A percentile compares a stretch with the other conserved stretches of the same genome.
Evolutionary conservation across 805 yeast genomes (phyloP).

Genomic region (Starmera quercuum): DNA sequence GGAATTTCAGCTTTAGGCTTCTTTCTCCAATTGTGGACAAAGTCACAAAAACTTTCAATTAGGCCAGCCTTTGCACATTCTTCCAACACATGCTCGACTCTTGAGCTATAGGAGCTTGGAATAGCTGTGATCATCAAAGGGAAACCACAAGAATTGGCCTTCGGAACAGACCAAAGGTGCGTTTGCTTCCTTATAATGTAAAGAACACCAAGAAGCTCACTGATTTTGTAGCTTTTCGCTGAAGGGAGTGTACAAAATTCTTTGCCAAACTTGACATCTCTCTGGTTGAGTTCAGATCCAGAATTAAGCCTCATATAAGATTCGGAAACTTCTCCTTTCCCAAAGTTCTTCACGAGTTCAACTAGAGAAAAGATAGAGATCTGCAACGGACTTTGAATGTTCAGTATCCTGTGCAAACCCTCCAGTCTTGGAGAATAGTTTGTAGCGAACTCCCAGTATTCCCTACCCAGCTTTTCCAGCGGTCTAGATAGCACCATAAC

Average conservation of each 20-base stretch:
- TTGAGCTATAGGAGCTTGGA: conserved; percentile 31
- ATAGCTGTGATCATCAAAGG: conserved; percentile 37
- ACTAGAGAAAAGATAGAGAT: conserved; percentile 19
- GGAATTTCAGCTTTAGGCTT: neutral
- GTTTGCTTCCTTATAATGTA: conserved; percentile 43
- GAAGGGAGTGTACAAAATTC: too few relatives aligned
- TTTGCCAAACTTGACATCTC: too few relatives aligned
- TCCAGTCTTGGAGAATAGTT: neutral
- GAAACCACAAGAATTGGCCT: conserved; percentile 24
- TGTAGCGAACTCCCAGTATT: neutral
- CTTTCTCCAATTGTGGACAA: conserved; percentile 7
- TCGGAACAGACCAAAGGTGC: conserved; percentile 34
- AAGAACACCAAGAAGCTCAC: conserved; percentile 20
- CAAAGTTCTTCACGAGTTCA: conserved; percentile 5
- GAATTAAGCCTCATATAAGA: too few relatives aligned
- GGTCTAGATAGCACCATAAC: neutral
- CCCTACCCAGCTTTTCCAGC: neutral
- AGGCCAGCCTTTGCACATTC: conserved; percentile 16
- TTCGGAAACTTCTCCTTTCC: too few relatives aligned
- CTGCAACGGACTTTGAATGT: conserved; percentile 9
- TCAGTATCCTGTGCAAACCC: neutral
- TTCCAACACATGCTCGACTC: conserved; percentile 25
- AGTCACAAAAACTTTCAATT: conserved; percentile 18
- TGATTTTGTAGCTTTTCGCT: too few relatives aligned
- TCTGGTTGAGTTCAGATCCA: too few relatives aligned